Percentiles rank a stretch among this genome's conserved stretches.
phyloP scores from a whole-genome alignment of 306 rosid species.

The Myrica gale region DNA sequence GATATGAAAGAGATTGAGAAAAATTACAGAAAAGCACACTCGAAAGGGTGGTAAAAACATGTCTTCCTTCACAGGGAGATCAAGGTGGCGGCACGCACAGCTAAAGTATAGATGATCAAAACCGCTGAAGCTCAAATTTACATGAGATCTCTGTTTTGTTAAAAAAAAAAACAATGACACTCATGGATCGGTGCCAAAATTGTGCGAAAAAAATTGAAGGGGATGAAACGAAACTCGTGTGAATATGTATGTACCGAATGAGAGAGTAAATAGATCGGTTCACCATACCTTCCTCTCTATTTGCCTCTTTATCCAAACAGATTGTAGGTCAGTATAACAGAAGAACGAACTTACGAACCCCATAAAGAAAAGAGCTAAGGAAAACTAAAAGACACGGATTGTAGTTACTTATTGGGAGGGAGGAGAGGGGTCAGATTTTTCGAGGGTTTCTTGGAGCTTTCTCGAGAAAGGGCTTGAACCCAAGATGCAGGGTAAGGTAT shows the following conservation, averaged over 20 bases:
- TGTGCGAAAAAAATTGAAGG: neutral
- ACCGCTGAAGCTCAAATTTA: neutral
- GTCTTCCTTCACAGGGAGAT: neutral
- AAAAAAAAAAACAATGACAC: too few species aligned
- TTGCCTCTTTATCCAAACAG: constrained; percentile 13
- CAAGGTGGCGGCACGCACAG: neutral
- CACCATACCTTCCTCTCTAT: constrained; percentile 2
- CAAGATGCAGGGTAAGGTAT: constrained; percentile 63
- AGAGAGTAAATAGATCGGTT: neutral
- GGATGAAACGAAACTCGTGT: too few species aligned
- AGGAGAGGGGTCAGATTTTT: constrained; percentile 37
- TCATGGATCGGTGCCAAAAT: neutral
- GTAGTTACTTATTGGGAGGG: constrained; percentile 34
- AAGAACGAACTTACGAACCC: neutral
- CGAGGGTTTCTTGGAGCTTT: constrained; percentile 54
- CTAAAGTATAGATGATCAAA: neutral
- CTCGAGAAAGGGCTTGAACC: constrained; percentile 73
- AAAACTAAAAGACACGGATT: constrained; percentile 26
- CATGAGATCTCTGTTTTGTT: neutral
- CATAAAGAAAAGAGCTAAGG: neutral
- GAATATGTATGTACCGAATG: neutral
- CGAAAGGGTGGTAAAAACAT: neutral
- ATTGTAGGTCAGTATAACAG: neutral
- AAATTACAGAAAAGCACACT: neutral
- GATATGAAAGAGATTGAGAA: neutral